Base-by-base conservation (phyloP, 257 asterid species). In the Cruciata laevipes region DNA sequence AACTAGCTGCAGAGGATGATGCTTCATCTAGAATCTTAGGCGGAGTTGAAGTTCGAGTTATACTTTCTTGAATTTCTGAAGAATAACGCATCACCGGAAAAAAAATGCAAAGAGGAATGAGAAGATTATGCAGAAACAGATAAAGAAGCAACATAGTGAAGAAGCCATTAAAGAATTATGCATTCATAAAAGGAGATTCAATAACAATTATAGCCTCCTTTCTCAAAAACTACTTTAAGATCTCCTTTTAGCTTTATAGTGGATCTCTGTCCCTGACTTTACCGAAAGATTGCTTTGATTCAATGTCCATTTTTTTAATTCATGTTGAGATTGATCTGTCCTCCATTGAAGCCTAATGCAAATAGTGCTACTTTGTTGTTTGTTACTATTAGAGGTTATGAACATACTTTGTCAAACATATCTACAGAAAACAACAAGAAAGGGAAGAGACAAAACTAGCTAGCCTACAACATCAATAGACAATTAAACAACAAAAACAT, bases 361-460 rank as follows among this genome's bases (percentile, higher is more conserved):
- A 47, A 47, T 47, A 75, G 69, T 73, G 53, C 66, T 75, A 38
- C 52, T 53, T 49, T 60, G 58, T 70, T 51, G 47, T 73, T 67
- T 51, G 47, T 73, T 72, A 74, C 69, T 79, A 70, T 74, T 65
- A 63, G 25, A 74, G 65, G 77, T 49, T n/a, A 67, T 58, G 70
- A 32, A 27, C 59, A 59, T 25, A 27, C 59, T 65, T 25, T 64
- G 76, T 81, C 70, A 81, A 73, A 55, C 44, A 67, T 30, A 78
- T 62, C 73, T 57, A 78, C 81, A 84, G 76, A 74, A 62, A 74
- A 73, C 81, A 84, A 83, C 85, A 86, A 78, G 71, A 71, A 53
- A 75, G 82, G 79, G 67, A 85, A 73, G 79, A 78, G 83, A 85
- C 87, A 87, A 82, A 83, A 80, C 64, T 53, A 68, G 73, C 76